Conservation (phyloP, 352 stramenopile species). For the Elongisporangium undulatum region DNA sequence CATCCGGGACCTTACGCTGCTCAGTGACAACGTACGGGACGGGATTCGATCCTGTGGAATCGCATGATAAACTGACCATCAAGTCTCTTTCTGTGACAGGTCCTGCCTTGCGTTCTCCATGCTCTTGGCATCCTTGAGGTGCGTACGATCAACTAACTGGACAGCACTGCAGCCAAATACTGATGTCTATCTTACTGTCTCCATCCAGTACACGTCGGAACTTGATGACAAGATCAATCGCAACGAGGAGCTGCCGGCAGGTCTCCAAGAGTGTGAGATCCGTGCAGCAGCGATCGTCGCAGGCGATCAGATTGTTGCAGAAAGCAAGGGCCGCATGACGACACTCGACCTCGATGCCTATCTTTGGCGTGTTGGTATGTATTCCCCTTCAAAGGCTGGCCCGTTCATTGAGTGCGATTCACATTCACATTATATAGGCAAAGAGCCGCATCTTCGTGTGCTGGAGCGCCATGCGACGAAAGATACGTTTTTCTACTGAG, state of each 20-base stretch:
- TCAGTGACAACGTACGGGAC: slow-evolving; percentile 58
- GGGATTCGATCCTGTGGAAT: not conserved
- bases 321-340: slow-evolving; percentile 39
- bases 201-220: slow-evolving; percentile 44
- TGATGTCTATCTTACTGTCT: not conserved
- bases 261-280: slow-evolving; percentile 57
- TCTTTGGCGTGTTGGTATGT: slow-evolving; percentile 61
- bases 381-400: not conserved
- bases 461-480: slow-evolving; percentile 72
- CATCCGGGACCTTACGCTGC: slow-evolving; percentile 53
- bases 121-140: slow-evolving; percentile 71
- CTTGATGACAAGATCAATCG: slow-evolving; percentile 43
- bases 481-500: slow-evolving; percentile 68
- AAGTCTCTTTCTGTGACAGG: slow-evolving; percentile 21
- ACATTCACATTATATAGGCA: slow-evolving; percentile 21
- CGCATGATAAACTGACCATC: not conserved
- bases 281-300: slow-evolving; percentile 62
- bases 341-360: slow-evolving; percentile 56
- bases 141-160: slow-evolving; percentile 3
- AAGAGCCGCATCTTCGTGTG: slow-evolving; percentile 59
- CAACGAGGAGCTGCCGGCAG: slow-evolving; percentile 36
- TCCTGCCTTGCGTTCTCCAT: slow-evolving; percentile 69
- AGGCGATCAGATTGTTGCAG: slow-evolving; percentile 58
- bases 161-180: too few relatives aligned
- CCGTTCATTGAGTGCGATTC: not conserved